Evolutionary conservation across 371 early-diverging fungal genomes (phyloP).

Genomic region (Syncephalis plumigaleata): DNA sequence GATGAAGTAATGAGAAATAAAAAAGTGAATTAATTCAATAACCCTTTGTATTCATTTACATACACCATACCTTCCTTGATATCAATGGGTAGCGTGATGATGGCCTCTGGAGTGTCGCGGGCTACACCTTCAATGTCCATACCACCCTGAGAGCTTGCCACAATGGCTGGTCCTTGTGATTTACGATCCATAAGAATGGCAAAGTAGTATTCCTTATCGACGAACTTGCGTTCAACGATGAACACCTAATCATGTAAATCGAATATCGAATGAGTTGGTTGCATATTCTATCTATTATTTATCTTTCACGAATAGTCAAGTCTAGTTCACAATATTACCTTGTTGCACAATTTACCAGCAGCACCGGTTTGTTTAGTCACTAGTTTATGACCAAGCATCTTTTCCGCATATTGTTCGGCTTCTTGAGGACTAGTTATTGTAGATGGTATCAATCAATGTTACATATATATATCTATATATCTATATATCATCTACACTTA

Average conservation of each 20-base stretch:
- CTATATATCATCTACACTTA: slow-evolving; percentile 25
- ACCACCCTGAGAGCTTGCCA: slow-evolving; percentile 93
- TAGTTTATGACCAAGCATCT: slow-evolving; percentile 95
- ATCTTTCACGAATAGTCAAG: background rate
- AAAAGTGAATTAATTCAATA: too few species aligned
- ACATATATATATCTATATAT: background rate
- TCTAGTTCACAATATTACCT: slow-evolving; percentile 21
- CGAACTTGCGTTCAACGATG: slow-evolving; percentile 88
- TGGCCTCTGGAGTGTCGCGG: slow-evolving; percentile 84
- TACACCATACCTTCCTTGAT: slow-evolving; percentile 43
- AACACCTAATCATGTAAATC: slow-evolving; percentile 33
- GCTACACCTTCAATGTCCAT: slow-evolving; percentile 96
- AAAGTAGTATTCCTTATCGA: slow-evolving; percentile 95
- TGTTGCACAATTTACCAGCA: slow-evolving; percentile 85
- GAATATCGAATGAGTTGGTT: background rate
- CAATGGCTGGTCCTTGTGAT: slow-evolving; percentile 85
- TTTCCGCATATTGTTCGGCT: slow-evolving; percentile 69
- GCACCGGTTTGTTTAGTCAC: slow-evolving; percentile 97
- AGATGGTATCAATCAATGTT: background rate
- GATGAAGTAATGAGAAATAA: too few species aligned
- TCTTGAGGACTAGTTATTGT: slow-evolving; percentile 51
- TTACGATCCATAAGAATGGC: slow-evolving; percentile 94
- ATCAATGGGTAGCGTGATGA: slow-evolving; percentile 65
- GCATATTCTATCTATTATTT: background rate
- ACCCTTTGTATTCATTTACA: too few species aligned